Conservation (phyloP, 495 filamentous ascomycete genomes). For the Lasiosphaeria ovina region DNA sequence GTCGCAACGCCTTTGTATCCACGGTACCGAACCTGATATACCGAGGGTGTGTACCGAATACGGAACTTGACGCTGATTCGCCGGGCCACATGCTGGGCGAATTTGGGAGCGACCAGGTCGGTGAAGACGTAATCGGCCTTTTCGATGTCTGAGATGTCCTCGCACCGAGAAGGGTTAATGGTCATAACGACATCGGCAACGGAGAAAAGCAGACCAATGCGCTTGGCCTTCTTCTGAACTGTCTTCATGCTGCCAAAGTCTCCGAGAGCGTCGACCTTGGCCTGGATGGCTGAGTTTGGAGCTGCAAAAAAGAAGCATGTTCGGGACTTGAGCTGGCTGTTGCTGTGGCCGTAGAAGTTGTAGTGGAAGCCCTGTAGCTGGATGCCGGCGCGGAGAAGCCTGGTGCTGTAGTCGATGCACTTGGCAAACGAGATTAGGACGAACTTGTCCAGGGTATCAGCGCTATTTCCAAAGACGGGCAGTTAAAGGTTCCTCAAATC, state of each 20-base stretch:
- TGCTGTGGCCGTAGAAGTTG: slow-evolving; percentile 53
- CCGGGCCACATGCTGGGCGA: slow-evolving; percentile 39
- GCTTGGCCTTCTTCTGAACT: slow-evolving; percentile 50
- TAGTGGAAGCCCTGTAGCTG: slow-evolving; percentile 42
- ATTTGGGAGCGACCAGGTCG: slow-evolving; percentile 41
- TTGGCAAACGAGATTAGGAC: slow-evolving; percentile 41
- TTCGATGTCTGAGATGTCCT: slow-evolving; percentile 50
- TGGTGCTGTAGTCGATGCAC: slow-evolving; percentile 41
- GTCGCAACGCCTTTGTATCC: slow-evolving; percentile 54
- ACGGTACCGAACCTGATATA: slow-evolving; percentile 51
- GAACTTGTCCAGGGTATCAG: slow-evolving; percentile 32
- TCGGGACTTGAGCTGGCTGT: slow-evolving; percentile 52
- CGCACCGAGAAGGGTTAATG: slow-evolving; percentile 37
- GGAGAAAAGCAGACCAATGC: slow-evolving; percentile 51
- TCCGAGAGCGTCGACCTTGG: slow-evolving; percentile 42
- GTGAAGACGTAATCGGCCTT: slow-evolving; percentile 47
- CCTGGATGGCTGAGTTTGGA: slow-evolving; percentile 35
- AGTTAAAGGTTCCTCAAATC: too few species aligned
- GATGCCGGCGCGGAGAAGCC: slow-evolving; percentile 41
- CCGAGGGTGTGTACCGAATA: slow-evolving; percentile 45
- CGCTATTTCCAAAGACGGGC: slow-evolving; percentile 36
- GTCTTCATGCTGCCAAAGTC: slow-evolving; percentile 53
- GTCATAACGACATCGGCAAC: slow-evolving; percentile 36
- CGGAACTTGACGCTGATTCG: slow-evolving; percentile 39
- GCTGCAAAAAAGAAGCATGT: slow-evolving; percentile 47